A percentile compares a stretch with the other conserved stretches of the same genome.
phyloP scores from a whole-genome alignment of 257 asterid genomes.

The Rauvolfia tetraphylla region DNA sequence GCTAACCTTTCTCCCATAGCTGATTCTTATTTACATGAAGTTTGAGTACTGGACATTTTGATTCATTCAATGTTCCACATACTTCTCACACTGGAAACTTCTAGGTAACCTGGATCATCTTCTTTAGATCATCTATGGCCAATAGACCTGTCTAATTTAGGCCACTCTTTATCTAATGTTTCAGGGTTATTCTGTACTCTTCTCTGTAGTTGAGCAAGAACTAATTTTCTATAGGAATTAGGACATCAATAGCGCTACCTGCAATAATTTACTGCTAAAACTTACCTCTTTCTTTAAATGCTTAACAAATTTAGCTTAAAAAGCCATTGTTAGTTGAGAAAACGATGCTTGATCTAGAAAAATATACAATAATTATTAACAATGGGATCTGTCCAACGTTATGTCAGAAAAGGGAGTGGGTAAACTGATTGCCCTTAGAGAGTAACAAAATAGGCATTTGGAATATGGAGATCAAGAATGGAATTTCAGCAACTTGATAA shows the following conservation, averaged over 20 bases:
- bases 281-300: not conserved
- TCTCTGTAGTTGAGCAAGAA: not conserved
- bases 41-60: not conserved
- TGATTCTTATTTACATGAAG: not conserved
- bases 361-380: not conserved
- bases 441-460: not conserved
- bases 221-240: not conserved
- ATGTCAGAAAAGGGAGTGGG: not conserved
- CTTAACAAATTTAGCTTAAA: no score
- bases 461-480: not conserved
- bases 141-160: no score
- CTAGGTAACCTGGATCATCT: not conserved
- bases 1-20: not conserved
- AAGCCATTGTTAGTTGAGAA: not conserved
- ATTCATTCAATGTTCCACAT: not conserved
- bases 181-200: not conserved
- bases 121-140: not conserved
- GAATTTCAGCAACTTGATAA: not conserved
- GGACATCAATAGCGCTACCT: not conserved
- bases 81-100: not conserved
- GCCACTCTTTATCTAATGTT: not conserved
- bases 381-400: not conserved
- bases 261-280: not conserved
- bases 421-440: not conserved
- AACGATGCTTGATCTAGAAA: not conserved